phyloP scores from a whole-genome alignment of 345 rosid genomes.

The Leavenworthia alabamica region DNA sequence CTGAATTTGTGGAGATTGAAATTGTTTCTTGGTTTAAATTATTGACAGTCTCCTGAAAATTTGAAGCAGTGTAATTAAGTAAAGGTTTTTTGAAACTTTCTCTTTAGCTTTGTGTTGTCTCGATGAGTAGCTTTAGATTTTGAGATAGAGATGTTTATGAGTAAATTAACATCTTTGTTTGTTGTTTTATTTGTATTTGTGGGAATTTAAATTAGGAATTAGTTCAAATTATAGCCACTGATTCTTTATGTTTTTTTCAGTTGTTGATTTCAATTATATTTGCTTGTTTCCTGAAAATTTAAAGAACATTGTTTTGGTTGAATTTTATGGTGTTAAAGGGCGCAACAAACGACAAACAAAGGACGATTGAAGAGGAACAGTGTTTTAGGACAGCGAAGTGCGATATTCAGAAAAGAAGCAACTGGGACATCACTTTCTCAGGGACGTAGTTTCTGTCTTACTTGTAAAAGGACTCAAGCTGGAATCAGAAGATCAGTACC shows the following conservation, averaged over 20 bases:
- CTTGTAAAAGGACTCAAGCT: constrained; percentile 32
- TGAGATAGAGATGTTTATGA: background rate
- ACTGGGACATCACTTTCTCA: constrained; percentile 30
- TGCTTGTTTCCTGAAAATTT: background rate
- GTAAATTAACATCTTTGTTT: background rate
- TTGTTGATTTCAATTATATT: background rate
- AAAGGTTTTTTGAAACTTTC: background rate
- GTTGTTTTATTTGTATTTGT: background rate
- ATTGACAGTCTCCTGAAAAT: background rate
- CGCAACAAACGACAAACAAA: constrained; percentile 15
- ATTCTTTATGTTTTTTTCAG: background rate
- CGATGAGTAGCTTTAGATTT: background rate
- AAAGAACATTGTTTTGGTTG: background rate
- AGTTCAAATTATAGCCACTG: background rate
- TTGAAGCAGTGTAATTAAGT: background rate
- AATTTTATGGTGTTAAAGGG: constrained; percentile 33
- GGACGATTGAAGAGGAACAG: constrained; percentile 35
- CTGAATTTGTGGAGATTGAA: background rate
- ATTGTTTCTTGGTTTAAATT: background rate
- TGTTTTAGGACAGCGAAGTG: constrained; percentile 33
- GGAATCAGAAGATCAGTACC: constrained; percentile 33
- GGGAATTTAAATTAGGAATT: background rate
- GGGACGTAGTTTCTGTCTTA: constrained; percentile 38
- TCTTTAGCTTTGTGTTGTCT: background rate
- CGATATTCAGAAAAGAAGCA: constrained; percentile 26